Percentiles rank a stretch among this genome's conserved stretches.
These are phyloP conservation scores for Astrothelium macrocarpum DNA, from an alignment of 495 filamentous ascomycete genomes.

Conservation along the genomic window DNA sequence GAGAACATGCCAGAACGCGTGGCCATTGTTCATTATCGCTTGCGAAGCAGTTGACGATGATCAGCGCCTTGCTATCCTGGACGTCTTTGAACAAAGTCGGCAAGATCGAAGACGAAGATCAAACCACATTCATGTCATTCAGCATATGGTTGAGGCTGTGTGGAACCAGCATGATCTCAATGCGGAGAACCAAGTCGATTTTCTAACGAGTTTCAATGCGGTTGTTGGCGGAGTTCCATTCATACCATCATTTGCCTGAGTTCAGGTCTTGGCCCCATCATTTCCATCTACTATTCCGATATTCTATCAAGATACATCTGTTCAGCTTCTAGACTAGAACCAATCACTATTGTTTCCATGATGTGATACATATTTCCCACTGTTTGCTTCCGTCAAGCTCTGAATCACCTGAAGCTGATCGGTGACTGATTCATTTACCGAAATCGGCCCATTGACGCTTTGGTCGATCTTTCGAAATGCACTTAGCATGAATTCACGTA, in stretches of 20 bases:
- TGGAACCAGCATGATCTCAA: constrained; percentile 22
- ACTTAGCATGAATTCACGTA: constrained; percentile 12
- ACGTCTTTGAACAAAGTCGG: constrained; percentile 17
- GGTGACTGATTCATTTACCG: constrained; percentile 14
- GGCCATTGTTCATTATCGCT: constrained; percentile 21
- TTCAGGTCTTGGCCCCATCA: constrained; percentile 4
- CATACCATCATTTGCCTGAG: constrained; percentile 21
- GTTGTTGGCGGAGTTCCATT: constrained; percentile 19
- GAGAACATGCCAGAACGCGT: constrained; percentile 20
- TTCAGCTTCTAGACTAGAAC: constrained; percentile 12
- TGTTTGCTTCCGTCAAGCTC: constrained; percentile 11
- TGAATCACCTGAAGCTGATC: constrained; percentile 13
- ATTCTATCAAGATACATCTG: background rate
- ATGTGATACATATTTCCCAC: constrained; percentile 15
- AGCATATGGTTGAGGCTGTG: constrained; percentile 18
- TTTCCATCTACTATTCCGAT: constrained; percentile 7
- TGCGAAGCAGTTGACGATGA: constrained; percentile 21
- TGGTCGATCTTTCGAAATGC: constrained; percentile 14
- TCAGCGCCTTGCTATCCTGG: constrained; percentile 19
- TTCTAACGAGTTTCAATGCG: constrained; percentile 18
- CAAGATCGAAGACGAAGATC: constrained; percentile 16
- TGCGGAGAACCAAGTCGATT: constrained; percentile 18
- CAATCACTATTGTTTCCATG: constrained; percentile 10
- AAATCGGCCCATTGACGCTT: constrained; percentile 9
- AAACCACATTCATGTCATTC: constrained; percentile 18